Evolutionary conservation across 2,329 filamentous ascomycete species (phyloP).

Genomic region (Herpotrichia juniperi): DNA sequence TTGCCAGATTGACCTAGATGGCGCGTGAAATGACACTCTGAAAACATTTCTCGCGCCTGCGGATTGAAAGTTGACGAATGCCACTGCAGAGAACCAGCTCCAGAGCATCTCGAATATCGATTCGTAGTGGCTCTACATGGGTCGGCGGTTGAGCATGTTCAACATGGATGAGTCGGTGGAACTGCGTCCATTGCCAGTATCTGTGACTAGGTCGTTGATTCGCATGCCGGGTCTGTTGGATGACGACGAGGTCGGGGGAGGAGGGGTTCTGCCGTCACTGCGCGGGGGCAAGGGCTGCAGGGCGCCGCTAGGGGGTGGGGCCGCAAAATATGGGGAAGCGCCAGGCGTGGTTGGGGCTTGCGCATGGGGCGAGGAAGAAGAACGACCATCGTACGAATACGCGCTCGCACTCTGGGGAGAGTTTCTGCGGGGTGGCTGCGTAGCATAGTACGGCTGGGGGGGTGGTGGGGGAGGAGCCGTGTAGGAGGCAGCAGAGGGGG

Average conservation of each 20-base stretch:
- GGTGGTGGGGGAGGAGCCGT: conserved; percentile 38
- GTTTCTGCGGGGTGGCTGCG: conserved; percentile 46
- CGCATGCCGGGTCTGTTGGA: conserved; percentile 47
- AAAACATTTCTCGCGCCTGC: not conserved
- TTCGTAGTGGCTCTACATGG: conserved; percentile 31
- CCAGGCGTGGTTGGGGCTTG: conserved; percentile 46
- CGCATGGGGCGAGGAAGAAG: conserved; percentile 51
- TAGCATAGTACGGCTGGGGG: conserved; percentile 46
- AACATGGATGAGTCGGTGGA: conserved; percentile 52
- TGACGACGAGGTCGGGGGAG: conserved; percentile 37
- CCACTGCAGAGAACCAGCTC: conserved; percentile 39
- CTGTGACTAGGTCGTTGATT: conserved; percentile 49
- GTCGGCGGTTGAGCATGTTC: conserved; percentile 49
- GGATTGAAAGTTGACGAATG: conserved; percentile 5
- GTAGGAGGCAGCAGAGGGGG: conserved; percentile 49
- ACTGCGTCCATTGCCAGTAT: conserved; percentile 45
- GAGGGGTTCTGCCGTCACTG: conserved; percentile 48
- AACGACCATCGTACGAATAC: conserved; percentile 50
- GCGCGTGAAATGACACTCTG: not conserved
- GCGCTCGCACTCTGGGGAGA: conserved; percentile 49
- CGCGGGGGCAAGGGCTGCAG: conserved; percentile 43
- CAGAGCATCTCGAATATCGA: conserved; percentile 19
- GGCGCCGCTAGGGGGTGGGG: conserved; percentile 33
- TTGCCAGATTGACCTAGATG: not conserved
- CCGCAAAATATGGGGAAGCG: conserved; percentile 39